Conservation (phyloP, 2,329 filamentous ascomycete genomes). For the Cryphonectria carpinicola region DNA sequence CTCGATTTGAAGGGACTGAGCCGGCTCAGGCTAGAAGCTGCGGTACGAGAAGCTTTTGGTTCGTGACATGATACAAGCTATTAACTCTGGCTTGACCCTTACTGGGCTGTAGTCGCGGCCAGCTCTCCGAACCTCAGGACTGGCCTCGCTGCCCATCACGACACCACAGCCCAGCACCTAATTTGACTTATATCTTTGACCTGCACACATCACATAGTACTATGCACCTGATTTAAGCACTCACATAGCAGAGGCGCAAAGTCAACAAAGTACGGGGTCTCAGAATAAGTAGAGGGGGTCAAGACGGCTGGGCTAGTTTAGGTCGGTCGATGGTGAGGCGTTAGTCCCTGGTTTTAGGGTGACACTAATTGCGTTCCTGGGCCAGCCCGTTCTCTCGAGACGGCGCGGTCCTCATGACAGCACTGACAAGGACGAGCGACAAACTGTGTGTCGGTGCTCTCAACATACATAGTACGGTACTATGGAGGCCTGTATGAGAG, state of each 20-base stretch:
- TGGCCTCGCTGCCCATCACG: background rate
- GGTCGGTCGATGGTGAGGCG: slow-evolving; percentile 24
- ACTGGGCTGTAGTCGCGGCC: background rate
- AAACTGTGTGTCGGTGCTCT: background rate
- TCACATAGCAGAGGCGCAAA: background rate
- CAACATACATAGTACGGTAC: background rate
- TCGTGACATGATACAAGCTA: background rate
- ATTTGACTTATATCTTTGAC: background rate
- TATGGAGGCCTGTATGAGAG: background rate
- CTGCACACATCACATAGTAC: background rate
- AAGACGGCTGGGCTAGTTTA: slow-evolving; percentile 1
- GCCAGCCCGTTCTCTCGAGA: background rate
- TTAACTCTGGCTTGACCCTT: background rate
- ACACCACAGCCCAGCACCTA: background rate
- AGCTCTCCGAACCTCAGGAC: background rate
- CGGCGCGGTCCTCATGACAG: background rate
- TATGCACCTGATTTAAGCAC: too few relatives aligned
- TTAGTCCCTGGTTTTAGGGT: slow-evolving; percentile 21
- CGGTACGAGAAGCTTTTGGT: background rate
- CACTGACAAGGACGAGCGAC: background rate
- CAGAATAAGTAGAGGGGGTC: background rate
- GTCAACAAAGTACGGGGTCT: background rate
- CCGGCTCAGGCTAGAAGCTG: background rate
- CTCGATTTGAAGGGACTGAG: background rate
- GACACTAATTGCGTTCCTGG: slow-evolving; percentile 9